phyloP scores from a whole-genome alignment of 2,329 filamentous ascomycete species.

The Calonectria pseudoturangicola region DNA sequence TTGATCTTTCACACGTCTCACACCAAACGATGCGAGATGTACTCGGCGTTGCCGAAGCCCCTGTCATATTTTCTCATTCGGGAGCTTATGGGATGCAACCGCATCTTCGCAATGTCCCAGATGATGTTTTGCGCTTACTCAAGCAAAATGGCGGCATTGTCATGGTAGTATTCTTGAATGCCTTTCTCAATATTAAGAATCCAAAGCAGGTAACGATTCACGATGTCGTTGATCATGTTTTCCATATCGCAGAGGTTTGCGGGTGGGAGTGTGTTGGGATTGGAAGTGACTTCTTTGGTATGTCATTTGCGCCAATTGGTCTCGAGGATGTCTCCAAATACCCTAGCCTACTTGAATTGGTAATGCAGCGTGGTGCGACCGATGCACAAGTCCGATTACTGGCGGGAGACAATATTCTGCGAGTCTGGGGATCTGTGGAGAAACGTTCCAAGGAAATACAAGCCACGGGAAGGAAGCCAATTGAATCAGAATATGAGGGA shows the following conservation, averaged over 20 bases:
- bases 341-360: constrained; percentile 56
- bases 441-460: constrained; percentile 50
- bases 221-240: constrained; percentile 60
- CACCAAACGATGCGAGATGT: constrained; percentile 58
- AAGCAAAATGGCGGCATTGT: constrained; percentile 62
- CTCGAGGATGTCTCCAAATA: constrained; percentile 61
- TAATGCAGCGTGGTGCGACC: constrained; percentile 56
- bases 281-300: constrained; percentile 61
- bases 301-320: constrained; percentile 53
- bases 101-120: constrained; percentile 63
- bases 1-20: constrained; percentile 58
- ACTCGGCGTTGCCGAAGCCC: constrained; percentile 52
- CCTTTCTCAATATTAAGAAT: constrained; percentile 57
- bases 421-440: constrained; percentile 55
- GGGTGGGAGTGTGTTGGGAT: constrained; percentile 63
- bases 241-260: constrained; percentile 54
- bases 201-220: constrained; percentile 57
- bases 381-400: constrained; percentile 55
- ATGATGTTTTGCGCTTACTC: constrained; percentile 61
- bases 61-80: constrained; percentile 59
- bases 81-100: constrained; percentile 51
- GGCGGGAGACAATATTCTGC: constrained; percentile 41
- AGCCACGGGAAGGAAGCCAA: constrained; percentile 48
- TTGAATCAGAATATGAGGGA: constrained; percentile 56
- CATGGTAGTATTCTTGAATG: constrained; percentile 63